Conservation (phyloP, 2,329 filamentous ascomycete species). For the Scedosporium dehoogii region DNA sequence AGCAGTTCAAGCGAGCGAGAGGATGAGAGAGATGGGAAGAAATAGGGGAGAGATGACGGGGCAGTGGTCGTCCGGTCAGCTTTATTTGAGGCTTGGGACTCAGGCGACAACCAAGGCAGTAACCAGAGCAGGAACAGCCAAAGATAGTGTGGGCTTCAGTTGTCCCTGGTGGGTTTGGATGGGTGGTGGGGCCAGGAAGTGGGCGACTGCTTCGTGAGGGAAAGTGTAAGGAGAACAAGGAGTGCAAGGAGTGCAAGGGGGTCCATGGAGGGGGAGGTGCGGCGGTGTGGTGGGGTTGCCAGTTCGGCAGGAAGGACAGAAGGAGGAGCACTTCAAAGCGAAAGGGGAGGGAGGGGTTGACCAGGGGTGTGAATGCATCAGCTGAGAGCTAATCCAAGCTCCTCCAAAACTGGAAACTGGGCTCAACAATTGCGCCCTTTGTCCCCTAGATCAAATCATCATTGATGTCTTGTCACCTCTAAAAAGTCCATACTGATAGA, state of each 20-base stretch:
- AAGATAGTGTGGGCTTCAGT: background rate
- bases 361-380: background rate
- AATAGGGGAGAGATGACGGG: conserved; percentile 3
- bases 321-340: background rate
- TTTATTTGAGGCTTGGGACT: conserved; percentile 6
- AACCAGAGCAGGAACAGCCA: background rate
- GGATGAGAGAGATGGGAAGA: background rate
- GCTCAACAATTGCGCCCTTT: background rate
- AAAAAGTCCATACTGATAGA: too few relatives aligned
- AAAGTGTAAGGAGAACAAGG: background rate
- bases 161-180: background rate
- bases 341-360: background rate
- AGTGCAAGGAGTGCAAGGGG: background rate
- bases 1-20: background rate
- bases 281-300: background rate
- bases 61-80: conserved; percentile 4
- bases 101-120: conserved; percentile 2
- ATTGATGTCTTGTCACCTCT: too few relatives aligned
- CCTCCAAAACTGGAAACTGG: background rate
- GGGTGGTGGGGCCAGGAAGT: background rate
- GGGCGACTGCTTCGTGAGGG: background rate
- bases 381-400: background rate
- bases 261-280: background rate
- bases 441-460: background rate
- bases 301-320: background rate